These are phyloP conservation scores for Ophiostoma piceae DNA, from an alignment of 2,329 filamentous ascomycete species.

Conservation along the genomic window DNA sequence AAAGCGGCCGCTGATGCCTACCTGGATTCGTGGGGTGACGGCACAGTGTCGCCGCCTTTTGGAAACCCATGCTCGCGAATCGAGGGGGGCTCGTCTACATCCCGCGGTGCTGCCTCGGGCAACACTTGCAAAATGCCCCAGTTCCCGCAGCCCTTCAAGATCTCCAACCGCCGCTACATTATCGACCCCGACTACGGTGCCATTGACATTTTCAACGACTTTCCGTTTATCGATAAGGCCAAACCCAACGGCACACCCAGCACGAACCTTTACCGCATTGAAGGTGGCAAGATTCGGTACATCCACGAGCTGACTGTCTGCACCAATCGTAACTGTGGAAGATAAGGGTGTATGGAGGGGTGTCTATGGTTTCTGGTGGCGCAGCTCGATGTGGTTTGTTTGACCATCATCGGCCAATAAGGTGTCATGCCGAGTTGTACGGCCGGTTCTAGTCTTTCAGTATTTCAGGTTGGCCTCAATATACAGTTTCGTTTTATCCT, in stretches of 20 bases:
- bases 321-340: background rate
- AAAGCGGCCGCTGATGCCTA: slow-evolving; percentile 1
- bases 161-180: background rate
- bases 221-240: background rate
- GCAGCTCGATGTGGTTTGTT: background rate
- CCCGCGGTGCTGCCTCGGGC: background rate
- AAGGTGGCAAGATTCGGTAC: background rate
- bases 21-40: background rate
- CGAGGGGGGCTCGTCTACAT: background rate
- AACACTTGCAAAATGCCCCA: background rate
- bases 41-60: background rate
- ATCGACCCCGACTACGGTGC: background rate
- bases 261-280: slow-evolving; percentile 1
- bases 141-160: background rate
- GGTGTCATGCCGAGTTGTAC: background rate
- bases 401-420: background rate
- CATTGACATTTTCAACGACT: background rate
- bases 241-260: background rate
- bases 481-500: background rate
- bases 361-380: background rate
- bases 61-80: background rate
- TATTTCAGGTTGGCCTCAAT: background rate
- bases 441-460: background rate
- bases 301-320: background rate
- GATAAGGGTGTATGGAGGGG: background rate